Evolutionary conservation across 768 basidiomycete genomes (phyloP).

Genomic region (Russula griseocarnosa): DNA sequence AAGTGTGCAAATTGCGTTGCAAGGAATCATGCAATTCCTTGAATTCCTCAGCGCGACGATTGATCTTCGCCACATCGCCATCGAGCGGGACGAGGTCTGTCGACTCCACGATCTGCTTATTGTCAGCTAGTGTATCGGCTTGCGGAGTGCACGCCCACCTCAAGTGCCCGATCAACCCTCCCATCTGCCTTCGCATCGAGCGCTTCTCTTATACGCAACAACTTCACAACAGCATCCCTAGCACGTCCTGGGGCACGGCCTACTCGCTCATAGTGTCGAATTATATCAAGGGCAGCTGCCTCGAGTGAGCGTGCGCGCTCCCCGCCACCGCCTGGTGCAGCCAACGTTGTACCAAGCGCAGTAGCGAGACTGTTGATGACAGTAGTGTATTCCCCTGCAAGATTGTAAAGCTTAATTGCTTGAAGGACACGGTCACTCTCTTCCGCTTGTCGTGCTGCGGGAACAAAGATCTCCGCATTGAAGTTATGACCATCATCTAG

Average conservation of each 20-base stretch:
- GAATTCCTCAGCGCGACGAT: slow-evolving; percentile 84
- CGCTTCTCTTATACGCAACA: slow-evolving; percentile 79
- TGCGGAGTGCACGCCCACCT: slow-evolving; percentile 49
- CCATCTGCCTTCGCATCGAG: slow-evolving; percentile 70
- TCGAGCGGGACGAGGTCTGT: slow-evolving; percentile 84
- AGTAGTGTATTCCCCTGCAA: slow-evolving; percentile 85
- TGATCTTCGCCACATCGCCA: slow-evolving; percentile 80
- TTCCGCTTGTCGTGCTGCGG: slow-evolving; percentile 77
- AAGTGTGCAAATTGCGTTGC: slow-evolving; percentile 83
- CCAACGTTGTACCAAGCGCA: slow-evolving; percentile 79
- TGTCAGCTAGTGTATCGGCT: not conserved
- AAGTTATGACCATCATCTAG: slow-evolving; percentile 63
- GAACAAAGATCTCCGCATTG: slow-evolving; percentile 76
- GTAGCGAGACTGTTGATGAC: slow-evolving; percentile 85
- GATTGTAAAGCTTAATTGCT: slow-evolving; percentile 93
- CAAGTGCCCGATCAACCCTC: slow-evolving; percentile 71
- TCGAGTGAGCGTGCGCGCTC: slow-evolving; percentile 68
- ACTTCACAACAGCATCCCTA: slow-evolving; percentile 64
- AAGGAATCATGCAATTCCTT: slow-evolving; percentile 80
- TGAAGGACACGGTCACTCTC: slow-evolving; percentile 82
- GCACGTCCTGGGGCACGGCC: slow-evolving; percentile 70
- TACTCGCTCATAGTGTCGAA: slow-evolving; percentile 75
- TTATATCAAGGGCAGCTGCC: slow-evolving; percentile 70
- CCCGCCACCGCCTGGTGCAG: slow-evolving; percentile 52
- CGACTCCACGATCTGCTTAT: slow-evolving; percentile 74